Evolutionary conservation across 2,329 filamentous ascomycete species (phyloP).

Genomic region (Botrytis pseudocinerea): DNA sequence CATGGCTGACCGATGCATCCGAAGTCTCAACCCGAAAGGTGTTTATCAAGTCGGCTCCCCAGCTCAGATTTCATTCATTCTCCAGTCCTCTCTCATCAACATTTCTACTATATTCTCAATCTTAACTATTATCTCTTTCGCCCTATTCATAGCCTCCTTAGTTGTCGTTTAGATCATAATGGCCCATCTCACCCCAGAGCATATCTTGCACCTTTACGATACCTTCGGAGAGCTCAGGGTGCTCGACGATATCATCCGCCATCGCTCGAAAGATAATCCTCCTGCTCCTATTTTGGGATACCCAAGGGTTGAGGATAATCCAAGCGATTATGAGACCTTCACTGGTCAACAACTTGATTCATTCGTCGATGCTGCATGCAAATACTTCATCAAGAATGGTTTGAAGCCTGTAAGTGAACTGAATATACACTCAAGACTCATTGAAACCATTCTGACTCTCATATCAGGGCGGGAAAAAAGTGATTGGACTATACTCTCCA

Average conservation of each 20-base stretch:
- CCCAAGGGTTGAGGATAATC: conserved; percentile 27
- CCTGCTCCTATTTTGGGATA: conserved; percentile 31
- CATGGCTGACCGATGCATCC: conserved; percentile 3
- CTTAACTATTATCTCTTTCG: conserved; percentile 4
- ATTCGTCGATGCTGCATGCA: conserved; percentile 31
- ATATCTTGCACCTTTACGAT: conserved; percentile 25
- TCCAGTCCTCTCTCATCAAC: conserved; percentile 16
- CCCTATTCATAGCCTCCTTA: conserved; percentile 9
- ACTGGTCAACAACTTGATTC: conserved; percentile 30
- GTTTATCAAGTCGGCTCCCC: conserved; percentile 19
- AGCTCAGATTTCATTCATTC: background rate
- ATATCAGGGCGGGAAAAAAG: conserved; percentile 21
- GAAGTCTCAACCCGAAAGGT: background rate
- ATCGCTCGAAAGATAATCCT: conserved; percentile 28
- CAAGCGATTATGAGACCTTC: conserved; percentile 31
- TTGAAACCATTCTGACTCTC: background rate
- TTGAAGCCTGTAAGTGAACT: conserved; percentile 25
- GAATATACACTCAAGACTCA: background rate
- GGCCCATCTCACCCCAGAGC: conserved; percentile 25
- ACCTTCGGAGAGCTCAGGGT: conserved; percentile 26
- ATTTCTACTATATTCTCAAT: background rate
- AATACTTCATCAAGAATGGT: conserved; percentile 21
- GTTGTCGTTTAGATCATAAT: conserved; percentile 19
- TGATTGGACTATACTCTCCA: conserved; percentile 35
- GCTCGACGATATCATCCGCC: conserved; percentile 30